A percentile compares a stretch with the other conserved stretches of the same genome.
These are phyloP conservation scores for Aureobasidium sp. DNA, from an alignment of 2,329 filamentous ascomycete genomes.

Conservation along the genomic window DNA sequence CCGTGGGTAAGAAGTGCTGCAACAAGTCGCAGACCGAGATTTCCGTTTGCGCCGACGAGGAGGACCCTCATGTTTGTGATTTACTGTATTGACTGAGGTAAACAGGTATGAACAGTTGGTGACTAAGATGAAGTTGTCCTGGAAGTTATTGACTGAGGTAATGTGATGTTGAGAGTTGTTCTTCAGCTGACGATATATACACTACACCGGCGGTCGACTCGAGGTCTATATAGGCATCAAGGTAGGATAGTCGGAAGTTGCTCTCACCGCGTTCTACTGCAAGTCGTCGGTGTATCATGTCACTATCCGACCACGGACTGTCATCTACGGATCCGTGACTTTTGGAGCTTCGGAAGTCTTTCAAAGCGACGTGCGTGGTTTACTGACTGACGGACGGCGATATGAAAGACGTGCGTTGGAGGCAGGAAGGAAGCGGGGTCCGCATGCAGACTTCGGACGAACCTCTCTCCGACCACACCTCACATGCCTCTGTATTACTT, in stretches of 20 bases:
- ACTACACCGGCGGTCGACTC: not conserved
- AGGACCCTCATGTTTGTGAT: slow-evolving; percentile 33
- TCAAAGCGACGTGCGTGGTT: not conserved
- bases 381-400: not conserved
- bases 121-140: no score
- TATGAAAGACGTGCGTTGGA: not conserved
- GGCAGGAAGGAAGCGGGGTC: not conserved
- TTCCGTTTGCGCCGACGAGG: slow-evolving; percentile 36
- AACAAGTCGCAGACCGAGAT: slow-evolving; percentile 33
- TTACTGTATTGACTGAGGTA: not conserved
- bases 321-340: not conserved
- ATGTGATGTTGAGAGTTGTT: not conserved
- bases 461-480: not conserved
- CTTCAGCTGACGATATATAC: not conserved
- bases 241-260: not conserved
- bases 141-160: not conserved
- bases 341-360: not conserved
- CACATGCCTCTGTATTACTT: not conserved
- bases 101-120: not conserved
- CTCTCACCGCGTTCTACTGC: not conserved
- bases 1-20: slow-evolving; percentile 31
- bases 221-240: not conserved
- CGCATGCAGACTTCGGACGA: not conserved
- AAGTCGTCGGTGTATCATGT: not conserved
- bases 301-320: not conserved